Evolutionary conservation across 352 stramenopile species (phyloP).

Genomic region (Globisporangium nagaii): DNA sequence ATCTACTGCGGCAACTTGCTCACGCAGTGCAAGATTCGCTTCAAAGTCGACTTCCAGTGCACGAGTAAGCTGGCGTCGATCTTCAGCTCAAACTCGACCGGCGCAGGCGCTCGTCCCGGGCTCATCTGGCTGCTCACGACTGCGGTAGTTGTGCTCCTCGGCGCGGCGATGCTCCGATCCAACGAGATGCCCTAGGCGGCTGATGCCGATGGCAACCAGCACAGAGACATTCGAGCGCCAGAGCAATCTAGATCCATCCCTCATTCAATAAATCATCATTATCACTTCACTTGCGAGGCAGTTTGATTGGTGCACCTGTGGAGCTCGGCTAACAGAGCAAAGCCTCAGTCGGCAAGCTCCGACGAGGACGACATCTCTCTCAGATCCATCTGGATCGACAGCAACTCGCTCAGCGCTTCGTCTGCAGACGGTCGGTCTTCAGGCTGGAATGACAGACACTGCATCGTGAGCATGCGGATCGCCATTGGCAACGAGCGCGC

Average conservation of each 20-base stretch:
- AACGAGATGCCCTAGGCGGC: not conserved
- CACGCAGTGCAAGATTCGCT: not conserved
- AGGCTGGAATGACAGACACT: constrained; percentile 38
- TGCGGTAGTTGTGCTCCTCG: not conserved
- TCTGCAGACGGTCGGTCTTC: constrained; percentile 32
- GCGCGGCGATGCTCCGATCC: not conserved
- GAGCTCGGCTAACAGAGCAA: no score
- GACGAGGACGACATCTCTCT: constrained; percentile 14
- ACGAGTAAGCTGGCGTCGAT: not conserved
- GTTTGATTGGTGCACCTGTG: no score
- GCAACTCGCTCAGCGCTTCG: constrained; percentile 25
- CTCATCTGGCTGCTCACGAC: not conserved
- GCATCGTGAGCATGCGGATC: constrained; percentile 30
- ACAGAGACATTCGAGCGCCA: no score
- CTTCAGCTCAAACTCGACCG: not conserved
- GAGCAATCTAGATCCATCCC: no score
- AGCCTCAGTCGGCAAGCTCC: not conserved
- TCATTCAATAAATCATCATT: no score
- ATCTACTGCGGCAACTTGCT: not conserved
- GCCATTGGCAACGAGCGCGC: constrained; percentile 20
- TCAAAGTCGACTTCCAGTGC: not conserved
- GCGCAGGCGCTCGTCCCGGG: not conserved
- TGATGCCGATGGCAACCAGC: no score
- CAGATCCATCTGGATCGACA: constrained; percentile 21
- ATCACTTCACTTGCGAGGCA: no score